A percentile compares a stretch with the other conserved stretches of the same genome.
phyloP scores from a whole-genome alignment of 139 green algal species.

The Gonium pectorale region DNA sequence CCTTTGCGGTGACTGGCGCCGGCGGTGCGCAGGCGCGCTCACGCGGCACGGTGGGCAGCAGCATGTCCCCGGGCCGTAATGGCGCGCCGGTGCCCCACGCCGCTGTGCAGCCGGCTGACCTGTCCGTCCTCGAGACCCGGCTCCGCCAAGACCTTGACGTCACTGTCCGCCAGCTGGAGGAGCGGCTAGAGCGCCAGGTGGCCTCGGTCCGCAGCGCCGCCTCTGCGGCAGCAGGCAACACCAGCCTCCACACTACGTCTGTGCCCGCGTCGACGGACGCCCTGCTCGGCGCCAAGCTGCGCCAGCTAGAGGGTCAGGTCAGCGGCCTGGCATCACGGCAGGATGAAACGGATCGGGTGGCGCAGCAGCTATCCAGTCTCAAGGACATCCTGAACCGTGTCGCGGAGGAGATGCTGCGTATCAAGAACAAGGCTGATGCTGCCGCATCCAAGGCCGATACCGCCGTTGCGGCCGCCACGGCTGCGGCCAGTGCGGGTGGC shows the following conservation, averaged over 20 bases:
- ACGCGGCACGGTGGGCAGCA: background rate
- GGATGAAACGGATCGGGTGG: conserved; percentile 45
- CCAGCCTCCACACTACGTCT: no score
- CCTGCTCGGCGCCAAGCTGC: conserved; percentile 28
- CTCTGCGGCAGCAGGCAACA: no score
- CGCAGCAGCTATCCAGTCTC: conserved; percentile 44
- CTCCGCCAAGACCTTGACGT: conserved; percentile 29
- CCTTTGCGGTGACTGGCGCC: conserved; percentile 12
- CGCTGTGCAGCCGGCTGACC: background rate
- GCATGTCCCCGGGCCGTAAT: background rate
- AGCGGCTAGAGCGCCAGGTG: background rate
- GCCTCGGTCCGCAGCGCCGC: background rate
- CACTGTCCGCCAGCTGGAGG: conserved; percentile 10
- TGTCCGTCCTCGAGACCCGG: conserved; percentile 28
- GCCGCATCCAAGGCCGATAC: background rate
- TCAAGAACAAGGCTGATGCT: conserved; percentile 43
- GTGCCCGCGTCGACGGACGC: conserved; percentile 16
- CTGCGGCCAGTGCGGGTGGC: background rate
- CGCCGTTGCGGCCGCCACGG: background rate
- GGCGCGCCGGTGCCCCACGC: no score
- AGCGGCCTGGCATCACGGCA: conserved; percentile 38
- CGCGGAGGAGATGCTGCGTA: conserved; percentile 47
- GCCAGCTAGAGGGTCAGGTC: conserved; percentile 43
- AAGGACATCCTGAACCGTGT: conserved; percentile 45
- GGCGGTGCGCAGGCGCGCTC: background rate